Percentiles rank a stretch among this genome's conserved stretches.
Conservation (phyloP, 2,329 filamentous ascomycete genomes). For the Diaporthe capsici region DNA sequence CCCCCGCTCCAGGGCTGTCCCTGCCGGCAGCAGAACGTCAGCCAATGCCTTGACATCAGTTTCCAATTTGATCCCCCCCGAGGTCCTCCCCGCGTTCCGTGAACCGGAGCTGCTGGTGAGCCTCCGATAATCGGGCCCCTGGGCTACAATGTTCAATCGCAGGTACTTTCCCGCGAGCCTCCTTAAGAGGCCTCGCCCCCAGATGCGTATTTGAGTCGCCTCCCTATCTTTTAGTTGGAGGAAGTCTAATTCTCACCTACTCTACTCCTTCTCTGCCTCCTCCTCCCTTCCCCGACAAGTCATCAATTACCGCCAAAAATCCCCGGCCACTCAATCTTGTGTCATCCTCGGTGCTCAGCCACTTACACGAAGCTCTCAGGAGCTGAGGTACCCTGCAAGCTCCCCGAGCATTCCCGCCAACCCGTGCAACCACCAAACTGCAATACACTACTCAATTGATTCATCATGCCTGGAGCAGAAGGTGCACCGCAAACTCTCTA, state of each 20-base stretch:
- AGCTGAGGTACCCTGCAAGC: slow-evolving; percentile 3
- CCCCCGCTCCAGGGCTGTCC: slow-evolving; percentile 18
- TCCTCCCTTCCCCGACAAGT: neutral
- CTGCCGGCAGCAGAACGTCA: slow-evolving; percentile 17
- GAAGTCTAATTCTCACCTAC: neutral
- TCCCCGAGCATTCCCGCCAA: neutral
- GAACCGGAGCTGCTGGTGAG: slow-evolving; percentile 48
- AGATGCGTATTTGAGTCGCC: slow-evolving; percentile 1
- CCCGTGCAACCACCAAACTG: slow-evolving; percentile 29
- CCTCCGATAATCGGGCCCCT: slow-evolving; percentile 52
- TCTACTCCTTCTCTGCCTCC: neutral
- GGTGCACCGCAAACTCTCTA: slow-evolving; percentile 87
- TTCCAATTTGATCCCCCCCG: slow-evolving; percentile 48
- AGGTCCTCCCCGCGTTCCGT: slow-evolving; percentile 54
- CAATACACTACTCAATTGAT: neutral
- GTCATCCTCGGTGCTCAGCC: neutral
- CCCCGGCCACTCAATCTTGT: neutral
- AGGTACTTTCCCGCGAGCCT: slow-evolving; percentile 24
- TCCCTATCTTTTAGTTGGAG: neutral
- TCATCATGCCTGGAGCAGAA: slow-evolving; percentile 82
- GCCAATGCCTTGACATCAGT: slow-evolving; percentile 49
- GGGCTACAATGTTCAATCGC: slow-evolving; percentile 22
- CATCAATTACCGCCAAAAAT: neutral
- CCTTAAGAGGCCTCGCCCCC: slow-evolving; percentile 21
- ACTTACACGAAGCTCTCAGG: slow-evolving; percentile 25